These are phyloP conservation scores for Wickerhamomyces subpelliculosus DNA, from an alignment of 805 yeast species.

Conservation along the genomic window DNA sequence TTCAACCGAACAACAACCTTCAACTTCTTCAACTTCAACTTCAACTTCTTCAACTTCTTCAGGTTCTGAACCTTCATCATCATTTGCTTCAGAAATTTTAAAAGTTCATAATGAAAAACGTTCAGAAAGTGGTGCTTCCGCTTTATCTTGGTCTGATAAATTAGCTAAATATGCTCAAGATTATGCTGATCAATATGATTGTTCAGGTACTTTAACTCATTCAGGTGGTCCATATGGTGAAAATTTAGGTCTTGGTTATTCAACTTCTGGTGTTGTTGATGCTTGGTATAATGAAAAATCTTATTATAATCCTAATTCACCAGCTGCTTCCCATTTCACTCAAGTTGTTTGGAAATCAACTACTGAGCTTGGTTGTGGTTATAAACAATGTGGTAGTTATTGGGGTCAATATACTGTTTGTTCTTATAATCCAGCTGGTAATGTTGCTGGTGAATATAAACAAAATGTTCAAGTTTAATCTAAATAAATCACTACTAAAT, in stretches of 20 bases:
- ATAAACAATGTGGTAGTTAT: constrained; percentile 48
- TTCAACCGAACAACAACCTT: constrained; percentile 15
- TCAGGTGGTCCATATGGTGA: constrained; percentile 75
- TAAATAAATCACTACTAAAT: too few species aligned
- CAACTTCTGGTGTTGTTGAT: constrained; percentile 45
- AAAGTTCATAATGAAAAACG: constrained; percentile 59
- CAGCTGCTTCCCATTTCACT: constrained; percentile 74
- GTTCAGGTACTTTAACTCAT: constrained; percentile 52
- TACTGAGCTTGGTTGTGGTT: constrained; percentile 67
- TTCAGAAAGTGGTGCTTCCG: constrained; percentile 41
- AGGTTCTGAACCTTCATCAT: constrained; percentile 9
- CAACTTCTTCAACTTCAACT: constrained; percentile 14
- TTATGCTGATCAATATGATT: constrained; percentile 49
- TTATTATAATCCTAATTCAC: constrained; percentile 44
- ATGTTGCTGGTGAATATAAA: constrained; percentile 47
- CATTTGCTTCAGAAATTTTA: constrained; percentile 34
- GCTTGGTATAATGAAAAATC: constrained; percentile 75
- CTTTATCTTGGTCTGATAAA: constrained; percentile 48
- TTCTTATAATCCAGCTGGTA: constrained; percentile 72
- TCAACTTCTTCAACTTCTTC: constrained; percentile 12
- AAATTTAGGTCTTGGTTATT: constrained; percentile 71
- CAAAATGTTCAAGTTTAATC: constrained; percentile 20
- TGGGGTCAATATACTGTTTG: constrained; percentile 65
- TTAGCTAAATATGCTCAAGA: constrained; percentile 48
- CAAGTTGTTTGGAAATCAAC: constrained; percentile 67